phyloP scores from a whole-genome alignment of 2,329 filamentous ascomycete species.

The Macrophomina phaseolina region DNA sequence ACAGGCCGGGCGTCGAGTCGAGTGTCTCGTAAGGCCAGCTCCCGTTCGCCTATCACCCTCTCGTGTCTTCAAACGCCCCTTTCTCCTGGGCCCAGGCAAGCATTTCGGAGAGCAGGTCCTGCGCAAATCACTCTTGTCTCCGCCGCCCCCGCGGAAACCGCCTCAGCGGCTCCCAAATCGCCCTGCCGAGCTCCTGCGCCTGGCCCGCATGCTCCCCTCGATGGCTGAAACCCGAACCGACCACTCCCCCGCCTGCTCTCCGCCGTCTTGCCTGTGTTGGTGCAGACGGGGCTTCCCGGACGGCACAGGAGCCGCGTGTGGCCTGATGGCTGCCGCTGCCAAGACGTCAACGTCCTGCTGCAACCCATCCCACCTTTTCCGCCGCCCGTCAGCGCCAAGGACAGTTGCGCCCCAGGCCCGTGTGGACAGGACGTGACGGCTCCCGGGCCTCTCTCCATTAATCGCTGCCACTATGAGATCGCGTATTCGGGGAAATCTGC shows the following conservation, averaged over 20 bases:
- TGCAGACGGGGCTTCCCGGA: background rate
- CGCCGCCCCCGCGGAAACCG: background rate
- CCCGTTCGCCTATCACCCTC: background rate
- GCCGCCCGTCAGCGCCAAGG: conserved; percentile 16
- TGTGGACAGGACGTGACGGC: background rate
- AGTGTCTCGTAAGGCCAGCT: background rate
- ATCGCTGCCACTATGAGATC: conserved; percentile 1
- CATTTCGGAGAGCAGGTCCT: background rate
- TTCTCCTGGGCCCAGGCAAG: background rate
- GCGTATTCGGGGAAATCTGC: conserved; percentile 13
- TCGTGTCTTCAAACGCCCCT: conserved; percentile 17
- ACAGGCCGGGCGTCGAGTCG: background rate
- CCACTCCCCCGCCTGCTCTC: conserved; percentile 3
- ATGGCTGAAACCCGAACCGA: conserved; percentile 15
- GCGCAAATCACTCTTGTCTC: background rate
- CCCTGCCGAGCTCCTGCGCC: background rate
- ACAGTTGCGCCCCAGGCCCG: background rate
- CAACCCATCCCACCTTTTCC: background rate
- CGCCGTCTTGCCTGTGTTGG: background rate
- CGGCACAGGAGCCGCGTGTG: conserved; percentile 16
- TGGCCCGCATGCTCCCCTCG: background rate
- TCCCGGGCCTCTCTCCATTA: background rate
- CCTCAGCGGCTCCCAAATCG: background rate
- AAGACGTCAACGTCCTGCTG: conserved; percentile 5
- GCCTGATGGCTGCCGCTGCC: conserved; percentile 19